Evolutionary conservation across 306 rosid species (phyloP).

Genomic region (Bauhinia variegata): DNA sequence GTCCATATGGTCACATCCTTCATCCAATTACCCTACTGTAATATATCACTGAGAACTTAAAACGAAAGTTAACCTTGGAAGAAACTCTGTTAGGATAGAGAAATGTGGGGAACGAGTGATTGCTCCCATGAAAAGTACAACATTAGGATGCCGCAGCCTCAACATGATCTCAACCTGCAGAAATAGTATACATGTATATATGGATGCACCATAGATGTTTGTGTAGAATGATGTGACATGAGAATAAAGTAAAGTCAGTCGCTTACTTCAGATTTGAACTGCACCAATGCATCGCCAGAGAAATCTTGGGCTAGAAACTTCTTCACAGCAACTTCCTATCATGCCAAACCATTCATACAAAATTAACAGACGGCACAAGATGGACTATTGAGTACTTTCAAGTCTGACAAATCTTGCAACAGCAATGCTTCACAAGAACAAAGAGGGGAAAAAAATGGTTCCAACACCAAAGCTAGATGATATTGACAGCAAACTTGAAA

Average conservation of each 20-base stretch:
- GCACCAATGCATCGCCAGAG: slow-evolving; percentile 90
- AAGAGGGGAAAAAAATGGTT: no score
- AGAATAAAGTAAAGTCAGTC: slow-evolving; percentile 21
- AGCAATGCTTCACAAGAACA: slow-evolving; percentile 30
- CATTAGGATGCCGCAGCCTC: slow-evolving; percentile 98
- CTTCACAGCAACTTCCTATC: slow-evolving; percentile 98
- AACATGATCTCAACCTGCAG: slow-evolving; percentile 95
- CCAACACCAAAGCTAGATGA: slow-evolving; percentile 22
- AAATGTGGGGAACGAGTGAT: slow-evolving; percentile 92
- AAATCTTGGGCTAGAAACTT: slow-evolving; percentile 95
- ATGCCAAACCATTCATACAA: slow-evolving; percentile 40
- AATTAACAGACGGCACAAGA: slow-evolving; percentile 30
- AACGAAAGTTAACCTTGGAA: slow-evolving; percentile 72
- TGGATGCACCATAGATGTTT: background rate
- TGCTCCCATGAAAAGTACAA: slow-evolving; percentile 99
- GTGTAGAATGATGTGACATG: background rate
- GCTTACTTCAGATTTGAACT: slow-evolving; percentile 95
- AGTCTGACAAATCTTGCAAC: slow-evolving; percentile 14
- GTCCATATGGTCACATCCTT: slow-evolving; percentile 8
- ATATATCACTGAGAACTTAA: slow-evolving; percentile 6
- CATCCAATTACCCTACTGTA: slow-evolving; percentile 23
- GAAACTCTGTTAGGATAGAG: slow-evolving; percentile 94
- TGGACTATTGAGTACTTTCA: slow-evolving; percentile 24
- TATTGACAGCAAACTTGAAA: background rate
- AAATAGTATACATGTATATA: slow-evolving; percentile 20